phyloP scores from a whole-genome alignment of 2,329 filamentous ascomycete species.

The Gyromitra esculenta region DNA sequence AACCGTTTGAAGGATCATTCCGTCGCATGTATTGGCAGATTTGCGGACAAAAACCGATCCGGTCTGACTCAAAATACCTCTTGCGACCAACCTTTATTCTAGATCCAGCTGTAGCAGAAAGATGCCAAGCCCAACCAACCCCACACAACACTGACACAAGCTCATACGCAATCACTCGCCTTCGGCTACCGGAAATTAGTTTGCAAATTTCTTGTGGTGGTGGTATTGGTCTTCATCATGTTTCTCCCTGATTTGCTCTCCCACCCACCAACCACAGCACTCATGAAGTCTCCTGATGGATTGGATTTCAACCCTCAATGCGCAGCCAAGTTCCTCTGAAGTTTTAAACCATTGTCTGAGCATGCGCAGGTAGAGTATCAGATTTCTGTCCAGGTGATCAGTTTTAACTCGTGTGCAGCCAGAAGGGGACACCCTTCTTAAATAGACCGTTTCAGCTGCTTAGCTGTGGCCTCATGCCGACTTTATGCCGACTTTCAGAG shows the following conservation, averaged over 20 bases:
- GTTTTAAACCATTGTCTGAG: not conserved
- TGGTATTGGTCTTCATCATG: not conserved
- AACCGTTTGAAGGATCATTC: slow-evolving; percentile 5
- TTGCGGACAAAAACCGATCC: slow-evolving; percentile 1
- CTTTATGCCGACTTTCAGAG: not conserved
- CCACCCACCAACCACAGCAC: not conserved
- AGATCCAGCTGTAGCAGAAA: not conserved
- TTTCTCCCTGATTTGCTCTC: slow-evolving; percentile 5
- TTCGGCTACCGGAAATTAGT: not conserved
- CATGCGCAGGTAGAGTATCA: not conserved
- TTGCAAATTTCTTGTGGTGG: not conserved
- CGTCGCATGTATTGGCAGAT: not conserved
- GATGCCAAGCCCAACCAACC: not conserved
- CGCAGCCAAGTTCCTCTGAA: not conserved
- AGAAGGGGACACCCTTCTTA: not conserved
- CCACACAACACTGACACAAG: not conserved
- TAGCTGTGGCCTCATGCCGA: not conserved
- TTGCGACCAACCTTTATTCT: not conserved
- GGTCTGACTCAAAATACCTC: slow-evolving; percentile 2
- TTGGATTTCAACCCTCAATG: not conserved
- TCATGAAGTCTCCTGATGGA: not conserved
- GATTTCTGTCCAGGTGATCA: not conserved
- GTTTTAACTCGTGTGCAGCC: not conserved
- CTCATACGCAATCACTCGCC: slow-evolving; percentile 27
- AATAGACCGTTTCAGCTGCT: not conserved